phyloP scores from a whole-genome alignment of 129 eudicot species.

The Flaveria trinervia region DNA sequence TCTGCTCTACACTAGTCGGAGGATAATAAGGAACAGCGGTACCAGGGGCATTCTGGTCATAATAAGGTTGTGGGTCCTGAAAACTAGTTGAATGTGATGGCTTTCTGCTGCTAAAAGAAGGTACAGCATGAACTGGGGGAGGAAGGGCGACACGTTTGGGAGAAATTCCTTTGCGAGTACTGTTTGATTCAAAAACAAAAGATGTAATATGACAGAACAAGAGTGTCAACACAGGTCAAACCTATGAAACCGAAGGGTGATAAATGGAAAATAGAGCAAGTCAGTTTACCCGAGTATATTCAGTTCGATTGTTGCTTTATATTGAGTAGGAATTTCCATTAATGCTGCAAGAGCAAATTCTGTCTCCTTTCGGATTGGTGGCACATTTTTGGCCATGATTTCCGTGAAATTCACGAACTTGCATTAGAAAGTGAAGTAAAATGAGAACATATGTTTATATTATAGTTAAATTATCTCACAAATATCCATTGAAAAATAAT shows the following conservation, averaged over 20 bases:
- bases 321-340: constrained; percentile 96
- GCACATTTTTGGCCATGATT: constrained; percentile 75
- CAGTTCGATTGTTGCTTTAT: constrained; percentile 93
- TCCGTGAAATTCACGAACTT: constrained; percentile 97
- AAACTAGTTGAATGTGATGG: constrained; percentile 46
- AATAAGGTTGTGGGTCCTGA: constrained; percentile 52
- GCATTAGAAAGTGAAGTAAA: constrained; percentile 2
- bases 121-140: constrained; percentile 63
- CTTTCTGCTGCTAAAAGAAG: constrained; percentile 52
- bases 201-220: background rate
- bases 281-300: constrained; percentile 68
- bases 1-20: constrained; percentile 32
- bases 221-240: constrained; percentile 15
- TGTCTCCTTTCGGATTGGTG: constrained; percentile 86
- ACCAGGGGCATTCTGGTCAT: constrained; percentile 39
- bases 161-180: constrained; percentile 63
- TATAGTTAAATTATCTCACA: constrained; percentile 12
- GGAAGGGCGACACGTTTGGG: constrained; percentile 75
- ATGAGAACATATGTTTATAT: constrained; percentile 12
- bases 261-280: background rate
- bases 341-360: constrained; percentile 95
- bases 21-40: constrained; percentile 54
- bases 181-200: constrained; percentile 30
- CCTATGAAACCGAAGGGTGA: constrained; percentile 12
- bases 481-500: background rate